Base-by-base conservation (phyloP, 148 eudicot species). In the Polygonum aviculare region DNA sequence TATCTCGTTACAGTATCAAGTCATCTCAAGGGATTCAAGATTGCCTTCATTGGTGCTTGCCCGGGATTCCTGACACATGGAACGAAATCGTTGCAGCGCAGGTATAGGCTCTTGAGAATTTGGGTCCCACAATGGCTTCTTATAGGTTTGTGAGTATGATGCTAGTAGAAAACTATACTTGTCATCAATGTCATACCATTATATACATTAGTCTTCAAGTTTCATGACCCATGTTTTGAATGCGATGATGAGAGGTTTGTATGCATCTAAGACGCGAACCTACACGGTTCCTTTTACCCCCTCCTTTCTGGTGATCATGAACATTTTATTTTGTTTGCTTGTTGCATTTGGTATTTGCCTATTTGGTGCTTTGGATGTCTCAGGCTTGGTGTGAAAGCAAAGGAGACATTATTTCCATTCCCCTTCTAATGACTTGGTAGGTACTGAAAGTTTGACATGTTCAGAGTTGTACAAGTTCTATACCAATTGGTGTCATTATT, bases 41-140 rank as follows among this genome's bases (percentile, higher is more conserved):
- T 63, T 88, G 92, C 83, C 82, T 88, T 60, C 92, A 88, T 83
- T 88, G 92, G 92, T 88, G 92, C 81, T 62, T 88, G 45, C 92
- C 92, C 4, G 92, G 92, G 26, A 73, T 88, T 80, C 92, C 92
- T 1, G 92, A 88, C 75, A 80, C 84, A 2, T 88, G 92, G 92
- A 88, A 88, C 62, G 92, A 88, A 78, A 82, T 88, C 54, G 80
- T 88, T 78, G 85, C 82, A 33, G 88, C 89, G 47, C 88, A 85
- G 72, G 8, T 86, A 44, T 85, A 85, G 81, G 73, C 4, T 49
- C 52, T 49, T 49, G 52, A 3, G 16, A 9, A 2, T 3, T 49
- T 15, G 52, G 16, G 16, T 12, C 14, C 52, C 52, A 12, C 52
- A 11, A 49, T 12, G 16, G 16, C 69, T 63, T 33, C 69, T 65